Evolutionary conservation across 768 basidiomycete genomes (phyloP), one percentile per base, ranked within the genome.

Genomic region (Atractiella rhizophila): DNA sequence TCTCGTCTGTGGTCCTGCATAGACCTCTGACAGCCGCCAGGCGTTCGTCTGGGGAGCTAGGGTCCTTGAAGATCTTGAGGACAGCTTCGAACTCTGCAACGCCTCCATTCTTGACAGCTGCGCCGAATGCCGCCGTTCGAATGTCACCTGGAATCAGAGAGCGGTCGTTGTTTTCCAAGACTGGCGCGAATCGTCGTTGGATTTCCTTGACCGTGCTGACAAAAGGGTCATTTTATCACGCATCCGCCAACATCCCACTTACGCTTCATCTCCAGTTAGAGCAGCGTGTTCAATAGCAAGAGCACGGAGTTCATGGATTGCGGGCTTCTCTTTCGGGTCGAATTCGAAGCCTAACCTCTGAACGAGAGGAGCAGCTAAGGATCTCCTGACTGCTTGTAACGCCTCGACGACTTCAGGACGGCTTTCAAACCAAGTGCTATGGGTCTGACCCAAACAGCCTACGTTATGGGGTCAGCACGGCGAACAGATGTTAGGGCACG

Each of bases 111-210:
- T 67, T 65, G 41, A 81, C 75, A 39, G 73, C 73, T 71, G 77
- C 45, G 8, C 43, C 26, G 43, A 25, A 42, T 21, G 52, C 39
- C 21, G 37, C 24, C 37, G 62, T 53, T 49, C 75, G 67, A 34
- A 96, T 59, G 60, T 94, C 86, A 21, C 71, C 67, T 6, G 81
- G 79, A 48, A 96, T 79, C 39, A 59, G 63, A 0, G 73, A 74
- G 50, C 75, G 70, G 53, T 88, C 77, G 7, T 70, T 69, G 12
- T 71, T 76, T 44, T 69, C 65, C 51, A 75, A 57, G 55, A 73
- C 81, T 23, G 68, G 60, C 27, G 63, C 60, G 63, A 91, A 94
- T 41, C 79, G 73, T 20, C 60, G 59, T 50, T 65, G 61, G 37
- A 88, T 62, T 54, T 81, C 76, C 35, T 67, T 62, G 48, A 88